phyloP scores from a whole-genome alignment of 176 grass and related monocot genomes.

The Raddia guianensis region DNA sequence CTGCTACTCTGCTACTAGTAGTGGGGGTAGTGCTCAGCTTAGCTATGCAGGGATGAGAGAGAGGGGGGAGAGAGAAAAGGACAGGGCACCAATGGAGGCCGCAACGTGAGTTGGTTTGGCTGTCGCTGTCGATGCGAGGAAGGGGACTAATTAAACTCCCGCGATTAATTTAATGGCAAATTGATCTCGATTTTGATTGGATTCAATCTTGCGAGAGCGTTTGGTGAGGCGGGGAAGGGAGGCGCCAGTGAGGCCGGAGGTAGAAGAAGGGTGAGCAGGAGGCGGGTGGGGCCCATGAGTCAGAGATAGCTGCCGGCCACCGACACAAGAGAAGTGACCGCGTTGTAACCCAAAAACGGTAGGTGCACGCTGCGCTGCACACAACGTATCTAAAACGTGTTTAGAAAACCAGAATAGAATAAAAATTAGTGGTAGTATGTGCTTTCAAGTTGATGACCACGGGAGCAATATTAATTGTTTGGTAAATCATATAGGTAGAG shows the following conservation, averaged over 20 bases:
- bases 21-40: constrained; percentile 31
- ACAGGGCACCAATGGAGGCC: constrained; percentile 37
- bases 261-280: constrained; percentile 46
- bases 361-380: constrained; percentile 18
- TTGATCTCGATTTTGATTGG: constrained; percentile 4
- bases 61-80: constrained; percentile 24
- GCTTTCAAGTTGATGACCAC: neutral
- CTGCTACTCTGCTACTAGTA: constrained; percentile 32
- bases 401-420: too few relatives aligned
- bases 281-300: neutral
- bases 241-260: constrained; percentile 31
- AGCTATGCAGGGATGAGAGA: neutral
- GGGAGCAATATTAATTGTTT: neutral
- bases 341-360: neutral
- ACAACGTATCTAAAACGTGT: neutral
- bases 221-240: neutral
- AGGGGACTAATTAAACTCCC: neutral
- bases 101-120: constrained; percentile 47
- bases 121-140: constrained; percentile 35
- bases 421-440: neutral
- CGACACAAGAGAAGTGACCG: neutral
- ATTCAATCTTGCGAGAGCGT: neutral
- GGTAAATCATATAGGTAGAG: neutral
- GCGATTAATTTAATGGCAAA: constrained; percentile 2
- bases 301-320: neutral